phyloP scores from a whole-genome alignment of 1,284 basidiomycete genomes.

The Trametes versicolor region DNA sequence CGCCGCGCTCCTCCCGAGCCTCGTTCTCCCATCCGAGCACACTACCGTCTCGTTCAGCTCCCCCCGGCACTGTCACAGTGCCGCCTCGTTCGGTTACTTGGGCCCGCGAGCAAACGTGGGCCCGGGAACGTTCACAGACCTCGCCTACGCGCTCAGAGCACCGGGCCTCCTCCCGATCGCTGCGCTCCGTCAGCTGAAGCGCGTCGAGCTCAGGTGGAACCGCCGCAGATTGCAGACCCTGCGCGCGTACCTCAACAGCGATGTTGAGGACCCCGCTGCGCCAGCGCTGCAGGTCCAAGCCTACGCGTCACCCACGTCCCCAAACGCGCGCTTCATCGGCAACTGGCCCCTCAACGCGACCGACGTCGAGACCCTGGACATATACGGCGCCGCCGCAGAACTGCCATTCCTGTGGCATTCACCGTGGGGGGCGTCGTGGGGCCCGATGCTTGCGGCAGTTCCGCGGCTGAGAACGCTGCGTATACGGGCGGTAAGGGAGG shows the following conservation, averaged over 20 bases:
- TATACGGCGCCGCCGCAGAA: neutral
- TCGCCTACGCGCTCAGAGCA: neutral
- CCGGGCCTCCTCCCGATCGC: neutral
- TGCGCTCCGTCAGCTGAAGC: neutral
- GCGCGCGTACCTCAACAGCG: neutral
- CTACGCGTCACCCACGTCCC: neutral
- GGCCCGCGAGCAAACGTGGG: neutral
- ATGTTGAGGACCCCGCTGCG: neutral
- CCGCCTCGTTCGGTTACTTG: too few relatives aligned
- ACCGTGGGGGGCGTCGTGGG: neutral
- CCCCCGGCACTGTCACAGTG: neutral
- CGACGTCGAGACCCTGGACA: slow-evolving; percentile 1
- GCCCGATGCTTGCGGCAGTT: neutral
- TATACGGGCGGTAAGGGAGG: neutral
- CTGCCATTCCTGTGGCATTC: too few relatives aligned
- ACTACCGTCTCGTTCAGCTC: neutral
- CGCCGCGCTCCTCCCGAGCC: neutral
- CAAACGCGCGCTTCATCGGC: neutral
- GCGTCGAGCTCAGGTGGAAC: slow-evolving; percentile 1
- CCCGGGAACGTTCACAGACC: neutral
- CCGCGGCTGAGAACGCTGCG: slow-evolving; percentile 7
- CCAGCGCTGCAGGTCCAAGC: neutral
- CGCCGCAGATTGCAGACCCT: neutral
- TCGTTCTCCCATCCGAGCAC: neutral
- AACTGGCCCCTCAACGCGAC: slow-evolving; percentile 4